Conservation (phyloP, 176 grass and related monocot species). For the Eleusine coracana region DNA sequence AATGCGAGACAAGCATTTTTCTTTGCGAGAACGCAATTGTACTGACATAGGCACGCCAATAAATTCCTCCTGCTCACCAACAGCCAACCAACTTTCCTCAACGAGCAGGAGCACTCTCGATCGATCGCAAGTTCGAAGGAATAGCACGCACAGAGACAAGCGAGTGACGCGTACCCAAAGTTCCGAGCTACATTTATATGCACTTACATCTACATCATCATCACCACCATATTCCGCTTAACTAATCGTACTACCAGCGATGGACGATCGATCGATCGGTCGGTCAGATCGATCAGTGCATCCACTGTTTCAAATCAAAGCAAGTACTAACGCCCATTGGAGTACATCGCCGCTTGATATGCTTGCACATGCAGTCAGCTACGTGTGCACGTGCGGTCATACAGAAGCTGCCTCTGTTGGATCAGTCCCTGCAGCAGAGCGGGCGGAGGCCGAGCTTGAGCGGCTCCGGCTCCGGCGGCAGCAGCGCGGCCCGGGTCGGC, state of each 20-base stretch:
- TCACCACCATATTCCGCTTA: not conserved
- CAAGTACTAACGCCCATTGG: conserved; percentile 14
- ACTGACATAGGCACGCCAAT: conserved; percentile 20
- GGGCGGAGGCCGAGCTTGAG: conserved; percentile 66
- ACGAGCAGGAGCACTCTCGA: not conserved
- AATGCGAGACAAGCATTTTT: not conserved
- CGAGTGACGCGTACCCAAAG: conserved; percentile 53
- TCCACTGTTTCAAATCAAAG: conserved; percentile 1
- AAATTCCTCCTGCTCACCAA: conserved; percentile 40
- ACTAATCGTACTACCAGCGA: not conserved
- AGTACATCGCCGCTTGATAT: conserved; percentile 33
- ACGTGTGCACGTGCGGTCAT: not conserved
- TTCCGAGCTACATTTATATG: conserved; percentile 53
- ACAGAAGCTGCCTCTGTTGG: not conserved
- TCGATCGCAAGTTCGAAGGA: not conserved
- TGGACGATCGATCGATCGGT: not conserved
- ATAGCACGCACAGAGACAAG: conserved; percentile 15
- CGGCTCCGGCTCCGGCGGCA: conserved; percentile 33
- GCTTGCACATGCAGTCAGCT: not conserved
- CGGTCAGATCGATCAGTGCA: not conserved
- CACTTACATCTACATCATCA: conserved; percentile 48
- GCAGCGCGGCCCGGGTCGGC: conserved; percentile 8
- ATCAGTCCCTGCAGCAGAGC: conserved; percentile 73
- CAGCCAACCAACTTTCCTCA: conserved; percentile 48
- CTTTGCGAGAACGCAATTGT: not conserved